Evolutionary conservation across 495 filamentous ascomycete species (phyloP).

Genomic region (Aspergillus incahuasiensis): DNA sequence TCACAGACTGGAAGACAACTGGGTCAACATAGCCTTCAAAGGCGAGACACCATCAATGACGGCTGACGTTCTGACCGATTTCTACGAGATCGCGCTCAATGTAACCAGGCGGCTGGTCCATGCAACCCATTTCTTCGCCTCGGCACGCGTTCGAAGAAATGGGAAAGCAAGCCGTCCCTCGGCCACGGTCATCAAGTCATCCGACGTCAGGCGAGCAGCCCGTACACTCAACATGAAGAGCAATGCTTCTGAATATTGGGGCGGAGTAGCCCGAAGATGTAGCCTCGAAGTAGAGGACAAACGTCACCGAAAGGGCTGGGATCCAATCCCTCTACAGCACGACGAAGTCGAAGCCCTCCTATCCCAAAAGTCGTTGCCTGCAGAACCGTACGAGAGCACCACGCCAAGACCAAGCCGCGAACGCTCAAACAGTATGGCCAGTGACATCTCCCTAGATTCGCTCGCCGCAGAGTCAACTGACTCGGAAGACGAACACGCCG

Average conservation of each 20-base stretch:
- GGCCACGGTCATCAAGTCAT: constrained; percentile 39
- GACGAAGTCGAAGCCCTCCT: constrained; percentile 53
- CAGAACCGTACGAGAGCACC: background rate
- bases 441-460: constrained; percentile 3
- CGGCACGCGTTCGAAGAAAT: constrained; percentile 49
- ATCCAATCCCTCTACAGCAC: constrained; percentile 38
- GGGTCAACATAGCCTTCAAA: constrained; percentile 46
- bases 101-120: constrained; percentile 66
- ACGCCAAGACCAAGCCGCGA: background rate
- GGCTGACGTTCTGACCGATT: constrained; percentile 66
- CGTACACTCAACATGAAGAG: constrained; percentile 43
- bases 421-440: constrained; percentile 3
- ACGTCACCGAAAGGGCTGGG: constrained; percentile 26
- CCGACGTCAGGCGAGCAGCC: constrained; percentile 64
- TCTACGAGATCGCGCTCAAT: constrained; percentile 61
- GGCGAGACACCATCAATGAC: constrained; percentile 59
- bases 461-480: constrained; percentile 12
- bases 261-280: constrained; percentile 53
- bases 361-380: constrained; percentile 14
- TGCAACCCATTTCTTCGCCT: constrained; percentile 60
- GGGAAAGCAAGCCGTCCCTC: constrained; percentile 28
- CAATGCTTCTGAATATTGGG: constrained; percentile 50
- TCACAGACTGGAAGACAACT: constrained; percentile 55
- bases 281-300: constrained; percentile 51
- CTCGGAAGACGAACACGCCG: constrained; percentile 48